phyloP scores from a whole-genome alignment of 2,329 filamentous ascomycete species.

The Aureobasidium vineae region DNA sequence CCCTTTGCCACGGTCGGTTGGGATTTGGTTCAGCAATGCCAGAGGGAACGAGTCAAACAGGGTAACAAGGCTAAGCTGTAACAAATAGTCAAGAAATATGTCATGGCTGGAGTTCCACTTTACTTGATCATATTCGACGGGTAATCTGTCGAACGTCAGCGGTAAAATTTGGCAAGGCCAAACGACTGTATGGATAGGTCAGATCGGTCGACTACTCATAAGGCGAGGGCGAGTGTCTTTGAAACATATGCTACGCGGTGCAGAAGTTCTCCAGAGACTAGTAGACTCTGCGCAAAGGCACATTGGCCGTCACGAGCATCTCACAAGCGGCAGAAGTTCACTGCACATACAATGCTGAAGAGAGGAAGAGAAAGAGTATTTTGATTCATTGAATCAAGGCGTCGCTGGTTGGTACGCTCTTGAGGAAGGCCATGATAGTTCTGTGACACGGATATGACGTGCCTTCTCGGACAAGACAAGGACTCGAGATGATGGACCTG shows the following conservation, averaged over 20 bases:
- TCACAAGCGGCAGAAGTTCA: background rate
- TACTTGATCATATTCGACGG: background rate
- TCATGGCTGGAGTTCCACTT: background rate
- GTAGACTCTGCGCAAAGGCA: background rate
- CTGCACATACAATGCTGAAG: background rate
- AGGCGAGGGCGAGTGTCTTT: background rate
- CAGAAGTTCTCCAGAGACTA: background rate
- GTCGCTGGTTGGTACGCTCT: slow-evolving; percentile 9
- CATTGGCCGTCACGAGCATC: background rate
- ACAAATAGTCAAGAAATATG: background rate
- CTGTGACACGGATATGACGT: background rate
- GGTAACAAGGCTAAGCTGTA: slow-evolving; percentile 41
- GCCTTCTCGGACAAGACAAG: background rate
- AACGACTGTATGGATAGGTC: background rate
- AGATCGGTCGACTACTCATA: background rate
- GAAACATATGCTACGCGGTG: background rate
- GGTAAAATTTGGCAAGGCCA: background rate
- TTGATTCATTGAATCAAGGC: slow-evolving; percentile 13
- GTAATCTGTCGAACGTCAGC: background rate
- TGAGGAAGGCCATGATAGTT: background rate
- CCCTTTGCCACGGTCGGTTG: slow-evolving; percentile 78
- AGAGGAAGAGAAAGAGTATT: background rate
- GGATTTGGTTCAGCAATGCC: slow-evolving; percentile 60
- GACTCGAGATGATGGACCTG: background rate
- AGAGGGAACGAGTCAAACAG: slow-evolving; percentile 32